These are phyloP conservation scores for Simplicillium aogashimaense DNA, from an alignment of 2,329 filamentous ascomycete genomes.

Conservation along the genomic window DNA sequence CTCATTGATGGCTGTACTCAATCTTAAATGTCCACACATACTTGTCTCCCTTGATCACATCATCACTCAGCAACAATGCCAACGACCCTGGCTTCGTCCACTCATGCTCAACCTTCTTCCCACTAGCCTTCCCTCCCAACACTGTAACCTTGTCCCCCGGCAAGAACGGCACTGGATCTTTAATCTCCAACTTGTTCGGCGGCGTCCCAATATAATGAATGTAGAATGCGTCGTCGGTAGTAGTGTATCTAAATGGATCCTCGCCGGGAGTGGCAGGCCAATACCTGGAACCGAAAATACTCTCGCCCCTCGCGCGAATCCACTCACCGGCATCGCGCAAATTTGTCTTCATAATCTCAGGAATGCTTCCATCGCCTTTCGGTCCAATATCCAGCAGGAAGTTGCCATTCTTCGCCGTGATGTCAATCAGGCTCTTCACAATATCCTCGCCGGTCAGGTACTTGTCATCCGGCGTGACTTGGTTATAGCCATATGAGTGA, in stretches of 20 bases:
- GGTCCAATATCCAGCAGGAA: conserved; percentile 47
- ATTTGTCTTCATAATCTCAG: conserved; percentile 34
- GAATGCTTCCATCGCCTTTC: conserved; percentile 41
- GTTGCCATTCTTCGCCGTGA: conserved; percentile 45
- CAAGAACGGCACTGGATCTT: conserved; percentile 34
- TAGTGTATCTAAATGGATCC: conserved; percentile 37
- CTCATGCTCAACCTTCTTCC: conserved; percentile 11
- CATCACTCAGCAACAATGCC: conserved; percentile 19
- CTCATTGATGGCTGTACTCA: conserved; percentile 7
- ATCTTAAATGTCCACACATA: conserved; percentile 26
- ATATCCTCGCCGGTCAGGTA: conserved; percentile 44
- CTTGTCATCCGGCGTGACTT: conserved; percentile 33
- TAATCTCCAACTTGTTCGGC: conserved; percentile 25
- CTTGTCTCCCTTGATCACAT: conserved; percentile 21
- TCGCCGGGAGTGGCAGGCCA: conserved; percentile 38
- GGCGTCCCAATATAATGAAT: conserved; percentile 33
- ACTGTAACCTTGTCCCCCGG: conserved; percentile 34
- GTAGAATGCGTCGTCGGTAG: conserved; percentile 42
- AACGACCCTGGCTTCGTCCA: conserved; percentile 13
- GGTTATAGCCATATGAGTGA: conserved; percentile 49
- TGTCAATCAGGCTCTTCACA: conserved; percentile 38
- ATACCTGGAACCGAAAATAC: conserved; percentile 47
- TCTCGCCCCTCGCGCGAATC: conserved; percentile 43
- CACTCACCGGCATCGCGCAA: conserved; percentile 41
- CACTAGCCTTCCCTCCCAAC: conserved; percentile 22